Evolutionary conservation across 1,284 basidiomycete genomes (phyloP), one percentile per base, ranked within the genome.

Genomic region (Agaricales sp.): DNA sequence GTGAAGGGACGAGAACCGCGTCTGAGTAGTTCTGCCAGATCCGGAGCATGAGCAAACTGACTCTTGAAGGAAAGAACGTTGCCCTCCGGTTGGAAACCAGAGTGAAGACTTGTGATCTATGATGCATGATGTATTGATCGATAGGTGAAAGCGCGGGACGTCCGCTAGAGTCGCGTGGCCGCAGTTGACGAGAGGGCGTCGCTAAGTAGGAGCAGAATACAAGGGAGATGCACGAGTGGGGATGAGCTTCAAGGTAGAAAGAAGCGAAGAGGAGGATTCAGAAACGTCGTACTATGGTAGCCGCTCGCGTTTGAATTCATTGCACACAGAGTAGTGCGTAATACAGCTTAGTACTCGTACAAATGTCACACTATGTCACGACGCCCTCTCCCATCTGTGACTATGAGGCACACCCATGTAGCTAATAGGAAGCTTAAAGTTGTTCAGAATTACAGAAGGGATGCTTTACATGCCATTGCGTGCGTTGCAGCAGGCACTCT

Each of bases 21-120:
- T 89, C 87, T 51, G 86, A 77, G 58, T 87, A 89, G 63, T 88
- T 83, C 86, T 88, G 60, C 55, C 26, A 19, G 43, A 25, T 16
- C 14, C 4, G 39, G 38, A 39, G 49, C n/a, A n/a, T n/a, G n/a
- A n/a, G n/a, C n/a, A 50, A 49, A n/a, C n/a, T n/a, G n/a, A n/a
- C n/a, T n/a, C n/a, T n/a, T n/a, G 43, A 48, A 45, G 44, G 46
- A 18, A 50, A 39, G 52, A 48, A 12, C 19, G 73, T 85, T 64
- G 67, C 88, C 86, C 57, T 86, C 84, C 51, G 80, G 79, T 61
- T 86, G 82, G 61, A 88, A 89, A 24, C 86, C 85, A 51, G 80
- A 71, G 55, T 84, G 76, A 63, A 86, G n/a, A 87, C 56, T 89
- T 65, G 63, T 89, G 82, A 61, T 77, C 75, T 54, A 87, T 72